Base-by-base conservation (phyloP, 768 basidiomycete genomes). In the Mycena capillaripes region DNA sequence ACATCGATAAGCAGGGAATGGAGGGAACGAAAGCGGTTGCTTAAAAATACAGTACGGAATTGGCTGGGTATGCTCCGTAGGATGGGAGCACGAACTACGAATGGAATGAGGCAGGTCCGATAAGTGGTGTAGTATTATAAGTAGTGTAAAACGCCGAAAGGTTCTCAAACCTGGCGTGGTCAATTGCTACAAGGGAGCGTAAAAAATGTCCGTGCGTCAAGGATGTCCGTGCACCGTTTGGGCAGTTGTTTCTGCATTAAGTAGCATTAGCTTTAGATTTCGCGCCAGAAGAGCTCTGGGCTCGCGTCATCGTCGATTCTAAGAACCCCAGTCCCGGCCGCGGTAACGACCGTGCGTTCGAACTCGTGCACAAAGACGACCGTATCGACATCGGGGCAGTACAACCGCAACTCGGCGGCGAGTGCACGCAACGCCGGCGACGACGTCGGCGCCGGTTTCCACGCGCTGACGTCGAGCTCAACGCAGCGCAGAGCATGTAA, bases 401-500 rank as follows among this genome's bases (percentile, higher is more conserved):
- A 93, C 12, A 93, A 80, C 46, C 88, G 86, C 58, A 93, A 80
- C 79, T 93, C 92, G 64, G 84, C 85, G 4, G 87, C 86, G 9
- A 93, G 81, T 3, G 90, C 90, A 25, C 90, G 87, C 48, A 91
- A 78, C 4, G 91, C 91, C 9, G 86, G 79, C 3, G 86, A 82
- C 34, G 88, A 81, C 17, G 84, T 78, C 11, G 90, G 92, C 10
- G 87, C 79, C 11, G 92, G 92, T 6, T 86, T 84, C 92, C 92
- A 93, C 59, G 89, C 87, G 23, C 89, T 89, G 30, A 93, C 84
- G 48, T 93, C 92, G 8, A 93, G 81, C 74, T 93, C 92, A 57
- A 91, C 77, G 72, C 88, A 90, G 70, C 85, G 83, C 16, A 93
- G 83, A 16, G 78, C 81, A 1, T 82, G 82, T 29, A 92, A 82